Percentiles rank a stretch among this genome's conserved stretches.
Evolutionary conservation across 1,284 basidiomycete genomes (phyloP).

Genomic region (Irpex lacteus): DNA sequence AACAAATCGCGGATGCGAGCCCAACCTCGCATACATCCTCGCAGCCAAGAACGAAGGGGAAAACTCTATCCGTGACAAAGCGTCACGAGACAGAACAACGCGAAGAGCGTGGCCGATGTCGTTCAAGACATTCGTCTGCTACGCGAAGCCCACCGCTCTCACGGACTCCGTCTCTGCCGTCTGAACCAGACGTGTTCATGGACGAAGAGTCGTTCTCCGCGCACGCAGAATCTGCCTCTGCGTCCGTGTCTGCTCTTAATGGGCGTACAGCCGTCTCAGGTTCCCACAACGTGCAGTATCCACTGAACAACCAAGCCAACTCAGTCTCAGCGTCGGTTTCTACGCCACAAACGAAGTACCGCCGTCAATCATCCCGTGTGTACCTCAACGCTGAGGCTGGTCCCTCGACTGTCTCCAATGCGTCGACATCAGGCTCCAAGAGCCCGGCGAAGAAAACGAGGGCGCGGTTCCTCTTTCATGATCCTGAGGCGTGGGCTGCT

Average conservation of each 20-base stretch:
- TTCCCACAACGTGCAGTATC: too few relatives aligned
- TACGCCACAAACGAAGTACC: too few relatives aligned
- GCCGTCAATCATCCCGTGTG: neutral
- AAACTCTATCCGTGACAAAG: neutral
- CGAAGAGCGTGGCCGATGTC: neutral
- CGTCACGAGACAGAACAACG: neutral
- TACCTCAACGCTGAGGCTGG: neutral
- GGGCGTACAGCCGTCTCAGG: neutral
- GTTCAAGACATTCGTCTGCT: neutral
- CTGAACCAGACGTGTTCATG: constrained; percentile 1
- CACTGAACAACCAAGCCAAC: too few relatives aligned
- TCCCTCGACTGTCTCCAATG: neutral
- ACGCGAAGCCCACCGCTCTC: neutral
- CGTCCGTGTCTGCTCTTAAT: neutral
- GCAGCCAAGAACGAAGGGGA: neutral
- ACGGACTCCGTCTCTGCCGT: neutral
- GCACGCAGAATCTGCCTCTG: neutral
- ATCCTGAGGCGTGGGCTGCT: neutral
- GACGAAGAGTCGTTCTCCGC: neutral
- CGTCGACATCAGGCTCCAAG: neutral
- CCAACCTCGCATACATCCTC: neutral
- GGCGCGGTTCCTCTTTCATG: neutral
- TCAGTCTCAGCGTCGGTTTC: too few relatives aligned
- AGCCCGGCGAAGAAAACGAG: neutral
- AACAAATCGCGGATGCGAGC: neutral